Evolutionary conservation across 208 protist genomes (phyloP).

Genomic region (Trypanosomatidae sp.): DNA sequence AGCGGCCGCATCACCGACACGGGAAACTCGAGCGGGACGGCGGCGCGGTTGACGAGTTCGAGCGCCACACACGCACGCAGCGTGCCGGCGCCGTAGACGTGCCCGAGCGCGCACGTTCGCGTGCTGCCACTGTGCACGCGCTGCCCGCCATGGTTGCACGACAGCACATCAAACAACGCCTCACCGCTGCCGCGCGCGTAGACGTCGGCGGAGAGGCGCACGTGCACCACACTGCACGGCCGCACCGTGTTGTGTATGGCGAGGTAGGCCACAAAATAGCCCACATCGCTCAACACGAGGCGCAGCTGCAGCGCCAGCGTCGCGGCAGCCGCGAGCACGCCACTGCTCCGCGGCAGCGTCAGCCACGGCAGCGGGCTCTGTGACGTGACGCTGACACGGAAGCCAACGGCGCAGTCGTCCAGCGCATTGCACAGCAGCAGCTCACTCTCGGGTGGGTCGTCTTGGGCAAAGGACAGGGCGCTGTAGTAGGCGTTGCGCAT

Average conservation of each 20-base stretch:
- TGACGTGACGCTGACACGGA: slow-evolving; percentile 45
- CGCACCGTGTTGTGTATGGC: slow-evolving; percentile 46
- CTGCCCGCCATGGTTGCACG: slow-evolving; percentile 35
- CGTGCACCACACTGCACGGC: slow-evolving; percentile 49
- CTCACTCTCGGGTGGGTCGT: slow-evolving; percentile 39
- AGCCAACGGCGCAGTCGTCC: slow-evolving; percentile 31
- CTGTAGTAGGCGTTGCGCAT: slow-evolving; percentile 38
- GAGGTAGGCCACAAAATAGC: slow-evolving; percentile 69
- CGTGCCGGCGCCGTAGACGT: slow-evolving; percentile 54
- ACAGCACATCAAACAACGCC: slow-evolving; percentile 63
- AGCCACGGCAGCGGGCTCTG: slow-evolving; percentile 77
- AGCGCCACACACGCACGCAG: slow-evolving; percentile 40
- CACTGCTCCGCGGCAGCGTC: slow-evolving; percentile 24
- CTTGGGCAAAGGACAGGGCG: slow-evolving; percentile 50
- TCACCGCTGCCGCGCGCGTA: slow-evolving; percentile 53
- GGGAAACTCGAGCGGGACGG: slow-evolving; percentile 70
- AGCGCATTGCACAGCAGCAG: slow-evolving; percentile 61
- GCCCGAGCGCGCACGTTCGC: slow-evolving; percentile 36
- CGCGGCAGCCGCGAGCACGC: slow-evolving; percentile 37
- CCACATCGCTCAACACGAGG: slow-evolving; percentile 55
- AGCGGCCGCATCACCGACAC: slow-evolving; percentile 75
- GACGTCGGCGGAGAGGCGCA: slow-evolving; percentile 64
- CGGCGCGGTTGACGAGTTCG: slow-evolving; percentile 63
- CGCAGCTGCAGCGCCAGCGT: slow-evolving; percentile 60
- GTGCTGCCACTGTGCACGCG: slow-evolving; percentile 22